Base-by-base conservation (phyloP, 192 early-diverging fungal species). In the Lobosporangium transversale region DNA sequence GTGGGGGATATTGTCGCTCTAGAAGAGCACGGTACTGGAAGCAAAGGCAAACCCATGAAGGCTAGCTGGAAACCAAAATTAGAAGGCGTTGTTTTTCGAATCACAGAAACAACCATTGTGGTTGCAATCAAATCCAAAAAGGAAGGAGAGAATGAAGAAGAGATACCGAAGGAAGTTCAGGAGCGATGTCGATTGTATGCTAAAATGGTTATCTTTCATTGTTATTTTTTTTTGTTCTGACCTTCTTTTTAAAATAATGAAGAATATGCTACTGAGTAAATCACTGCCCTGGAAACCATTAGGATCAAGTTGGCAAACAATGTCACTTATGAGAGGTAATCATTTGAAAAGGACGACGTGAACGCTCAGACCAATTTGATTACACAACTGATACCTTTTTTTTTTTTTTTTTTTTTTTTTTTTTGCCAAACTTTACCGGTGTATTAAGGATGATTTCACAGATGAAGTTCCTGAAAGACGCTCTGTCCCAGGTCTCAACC, bases 1-100 rank as follows among this genome's bases (percentile, higher is more conserved):
- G 80, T 86, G 0, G 92, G 92, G 32, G 92, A 94, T 61, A 91
- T 92, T 55, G 91, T 94, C 6, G 84, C 87, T 12, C 33, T 93
- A 5, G 89, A 88, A 52, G 85, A 79, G 66, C 83, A 80, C 80
- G 74, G 66, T 32, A 47, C 70, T 27, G 70, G 75, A 42, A 66
- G 52, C 73, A 80, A 69, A 55, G 66, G 44, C n/a, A 83, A 81
- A 40, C 73, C 79, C 21, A 76, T 81, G 69, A 79, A 69, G 33
- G 73, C 76, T 11, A 52, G 62, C 35, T 68, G 62, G 40, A 59
- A 80, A 21, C 66, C 61, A 17, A 65, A 58, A 20, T 56, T 71
- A 21, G 84, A 74, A 9, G 90, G 89, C 23, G 90, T 93, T 29
- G 78, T 91, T 12, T 82, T 84, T 37, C 75, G 80, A 4, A 64